Evolutionary conservation across 805 yeast genomes (phyloP).

Genomic region (Tetrapisispora iriomotensis): DNA sequence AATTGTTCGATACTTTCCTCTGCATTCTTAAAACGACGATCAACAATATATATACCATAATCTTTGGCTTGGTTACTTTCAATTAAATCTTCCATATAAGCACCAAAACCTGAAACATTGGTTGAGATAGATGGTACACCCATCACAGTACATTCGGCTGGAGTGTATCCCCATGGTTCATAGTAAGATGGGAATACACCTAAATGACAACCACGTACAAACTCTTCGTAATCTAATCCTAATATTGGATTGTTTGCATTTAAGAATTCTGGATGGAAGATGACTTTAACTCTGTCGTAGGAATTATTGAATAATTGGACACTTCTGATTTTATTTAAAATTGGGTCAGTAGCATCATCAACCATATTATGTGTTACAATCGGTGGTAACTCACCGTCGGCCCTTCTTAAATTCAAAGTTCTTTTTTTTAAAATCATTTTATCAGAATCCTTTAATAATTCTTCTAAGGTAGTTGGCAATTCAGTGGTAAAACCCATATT

Average conservation of each 20-base stretch:
- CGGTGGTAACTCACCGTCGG: conserved; percentile 70
- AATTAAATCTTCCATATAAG: conserved; percentile 95
- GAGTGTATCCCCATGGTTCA: conserved; percentile 99
- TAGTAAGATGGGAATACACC: conserved; percentile 98
- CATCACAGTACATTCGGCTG: conserved; percentile 99
- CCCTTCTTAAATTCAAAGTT: conserved; percentile 80
- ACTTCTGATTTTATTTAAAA: conserved; percentile 80
- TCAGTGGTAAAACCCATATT: conserved; percentile 43
- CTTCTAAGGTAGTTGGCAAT: conserved; percentile 66
- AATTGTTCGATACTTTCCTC: conserved; percentile 91
- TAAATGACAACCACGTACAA: conserved; percentile 94
- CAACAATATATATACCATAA: conserved; percentile 95
- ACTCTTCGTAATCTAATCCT: conserved; percentile 91
- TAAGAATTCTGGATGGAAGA: conserved; percentile 95
- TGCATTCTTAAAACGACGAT: conserved; percentile 82
- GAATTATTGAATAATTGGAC: conserved; percentile 86
- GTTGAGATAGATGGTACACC: conserved; percentile 99
- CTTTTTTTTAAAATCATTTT: conserved; percentile 83
- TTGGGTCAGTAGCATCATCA: conserved; percentile 86
- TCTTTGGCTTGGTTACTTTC: conserved; percentile 73
- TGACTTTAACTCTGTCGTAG: conserved; percentile 84
- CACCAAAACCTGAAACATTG: conserved; percentile 92
- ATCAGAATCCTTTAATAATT: conserved; percentile 77
- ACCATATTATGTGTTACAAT: conserved; percentile 95
- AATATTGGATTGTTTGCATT: conserved; percentile 91